Base-by-base conservation (phyloP, 2,329 filamentous ascomycete genomes). In the Pseudodiploospora longispora region DNA sequence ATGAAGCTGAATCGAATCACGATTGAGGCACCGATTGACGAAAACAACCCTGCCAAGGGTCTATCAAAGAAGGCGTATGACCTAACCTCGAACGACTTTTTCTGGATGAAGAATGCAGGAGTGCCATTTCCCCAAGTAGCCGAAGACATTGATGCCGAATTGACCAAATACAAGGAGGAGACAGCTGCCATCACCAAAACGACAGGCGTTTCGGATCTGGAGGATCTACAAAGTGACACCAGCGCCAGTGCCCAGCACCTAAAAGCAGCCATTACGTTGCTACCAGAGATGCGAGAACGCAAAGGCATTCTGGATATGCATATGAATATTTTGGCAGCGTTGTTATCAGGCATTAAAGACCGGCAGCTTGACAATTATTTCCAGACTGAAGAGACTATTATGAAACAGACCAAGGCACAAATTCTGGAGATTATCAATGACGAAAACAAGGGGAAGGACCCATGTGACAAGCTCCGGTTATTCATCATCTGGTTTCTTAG, bases 401-500 rank as follows among this genome's bases (percentile, higher is more conserved):
- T 83, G 62, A 96, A 95, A 67, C 87, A 95, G 63, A 87, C 83
- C 41, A 95, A 95, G 66, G 71, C 82, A 2, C 90, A 97, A 62
- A 83, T 97, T 47, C 69, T 97, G 34, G 89, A 97, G 44, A 72
- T 94, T 9, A 80, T 98, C 59, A 88, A 83, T 53, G 87, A 93
- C 52, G 65, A 76, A 3, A 79, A 82, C 50, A 95, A 94, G 66
- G 93, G 93, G 41, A 87, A 80, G 37, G 78, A 95, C 40, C 81
- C 93, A 2, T 69, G 82, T 27, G 93, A 98, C 63, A 97, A 97
- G 68, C 77, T 98, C 29, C 80, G 93, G 36, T 69, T 97, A 9
- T 98, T 98, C 64, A 83, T 97, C 52, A 96, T 98, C 56, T 98
- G 93, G 93, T 93, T 87, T 67, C 69, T 98, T 43, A 96, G 88